Evolutionary conservation across 2,329 filamentous ascomycete genomes (phyloP).

Genomic region (Xylariaceae sp.): DNA sequence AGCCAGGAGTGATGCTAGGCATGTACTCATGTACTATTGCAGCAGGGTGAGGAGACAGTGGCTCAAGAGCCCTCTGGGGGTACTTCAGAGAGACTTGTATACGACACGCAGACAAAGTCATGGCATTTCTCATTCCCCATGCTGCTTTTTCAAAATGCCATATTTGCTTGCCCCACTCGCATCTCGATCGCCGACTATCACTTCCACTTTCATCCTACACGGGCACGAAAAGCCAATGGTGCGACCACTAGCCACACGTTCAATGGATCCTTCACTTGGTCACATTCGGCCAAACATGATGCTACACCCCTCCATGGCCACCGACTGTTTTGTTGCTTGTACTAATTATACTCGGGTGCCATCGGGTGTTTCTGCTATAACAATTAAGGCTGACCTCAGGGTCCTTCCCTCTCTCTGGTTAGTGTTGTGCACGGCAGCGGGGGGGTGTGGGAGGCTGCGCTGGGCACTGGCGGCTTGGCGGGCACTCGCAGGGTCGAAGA

Average conservation of each 20-base stretch:
- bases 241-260: conserved; percentile 29
- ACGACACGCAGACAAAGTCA: conserved; percentile 27
- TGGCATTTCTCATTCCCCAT: conserved; percentile 38
- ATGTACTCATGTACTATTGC: too few relatives aligned
- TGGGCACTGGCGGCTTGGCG: neutral
- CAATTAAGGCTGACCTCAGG: neutral
- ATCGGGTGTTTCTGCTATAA: neutral
- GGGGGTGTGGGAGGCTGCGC: too few relatives aligned
- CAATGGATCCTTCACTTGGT: conserved; percentile 17
- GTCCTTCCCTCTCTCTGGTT: neutral
- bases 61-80: conserved; percentile 19
- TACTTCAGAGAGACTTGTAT: conserved; percentile 35
- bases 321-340: conserved; percentile 3
- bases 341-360: conserved; percentile 11
- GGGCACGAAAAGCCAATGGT: conserved; percentile 22
- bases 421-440: too few relatives aligned
- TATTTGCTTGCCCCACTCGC: conserved; percentile 27
- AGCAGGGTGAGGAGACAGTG: conserved; percentile 10
- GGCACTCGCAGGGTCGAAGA: neutral
- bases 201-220: conserved; percentile 25
- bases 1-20: too few relatives aligned
- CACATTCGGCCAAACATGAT: conserved; percentile 18
- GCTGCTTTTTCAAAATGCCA: conserved; percentile 39
- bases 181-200: conserved; percentile 40
- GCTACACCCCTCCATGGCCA: conserved; percentile 3